Percentiles rank a stretch among this genome's conserved stretches.
Conservation (phyloP, 305 asterid genomes). For the Fraxinus greggii region DNA sequence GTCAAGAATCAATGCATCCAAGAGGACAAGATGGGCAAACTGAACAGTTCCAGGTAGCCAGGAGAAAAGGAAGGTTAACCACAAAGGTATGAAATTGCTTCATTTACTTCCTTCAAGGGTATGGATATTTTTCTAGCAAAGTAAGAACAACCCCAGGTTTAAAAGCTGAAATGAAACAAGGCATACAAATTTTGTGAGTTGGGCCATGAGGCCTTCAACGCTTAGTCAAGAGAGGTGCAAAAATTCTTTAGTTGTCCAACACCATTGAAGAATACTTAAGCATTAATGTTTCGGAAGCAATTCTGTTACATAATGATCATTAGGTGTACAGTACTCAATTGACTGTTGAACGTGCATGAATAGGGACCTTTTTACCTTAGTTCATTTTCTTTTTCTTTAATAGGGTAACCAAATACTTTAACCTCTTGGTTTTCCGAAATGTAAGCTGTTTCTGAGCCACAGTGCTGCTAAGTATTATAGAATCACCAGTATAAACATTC, state of each 20-base stretch:
- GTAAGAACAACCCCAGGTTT: background rate
- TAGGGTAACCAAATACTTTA: background rate
- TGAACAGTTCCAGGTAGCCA: constrained; percentile 1
- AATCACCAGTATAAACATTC: background rate
- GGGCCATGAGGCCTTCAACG: background rate
- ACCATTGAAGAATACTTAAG: background rate
- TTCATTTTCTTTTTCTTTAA: background rate
- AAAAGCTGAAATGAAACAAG: constrained; percentile 13
- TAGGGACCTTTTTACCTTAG: background rate
- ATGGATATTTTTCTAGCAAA: constrained; percentile 6
- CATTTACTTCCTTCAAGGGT: constrained; percentile 10
- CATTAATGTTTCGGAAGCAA: background rate
- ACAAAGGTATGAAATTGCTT: constrained; percentile 38
- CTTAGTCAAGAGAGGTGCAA: background rate
- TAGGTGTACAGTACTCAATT: background rate
- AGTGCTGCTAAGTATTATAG: constrained; percentile 4
- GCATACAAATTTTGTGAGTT: constrained; percentile 14
- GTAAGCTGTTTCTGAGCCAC: background rate
- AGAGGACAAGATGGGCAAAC: background rate
- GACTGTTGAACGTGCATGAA: background rate
- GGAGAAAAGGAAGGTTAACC: constrained; percentile 24
- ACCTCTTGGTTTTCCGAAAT: constrained; percentile 3
- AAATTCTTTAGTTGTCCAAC: background rate
- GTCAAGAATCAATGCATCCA: constrained; percentile 30
- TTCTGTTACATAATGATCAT: constrained; percentile 5